Base-by-base conservation (phyloP, 2,329 filamentous ascomycete genomes). In the Aspergillus novoparasiticus region DNA sequence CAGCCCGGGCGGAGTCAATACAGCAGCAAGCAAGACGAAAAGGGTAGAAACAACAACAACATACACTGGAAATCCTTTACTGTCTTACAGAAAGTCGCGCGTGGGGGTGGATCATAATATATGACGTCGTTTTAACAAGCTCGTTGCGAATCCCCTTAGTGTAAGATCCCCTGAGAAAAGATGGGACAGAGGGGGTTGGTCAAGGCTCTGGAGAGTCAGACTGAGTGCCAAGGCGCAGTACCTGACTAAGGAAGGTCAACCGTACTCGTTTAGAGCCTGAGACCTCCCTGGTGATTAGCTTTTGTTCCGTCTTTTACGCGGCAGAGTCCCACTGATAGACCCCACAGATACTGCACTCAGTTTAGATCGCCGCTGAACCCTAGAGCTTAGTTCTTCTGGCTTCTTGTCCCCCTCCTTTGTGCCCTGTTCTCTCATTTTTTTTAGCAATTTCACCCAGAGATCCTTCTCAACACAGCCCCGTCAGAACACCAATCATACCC, bases 81-180 rank as follows among this genome's bases (percentile, higher is more conserved):
- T 30, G 26, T 19, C 14, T 46, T 21, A 46, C 43, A 46, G 10
- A 12, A 21, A 12, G n/a, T 11, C n/a, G 11, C 11, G 43, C 21
- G 19, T 46, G 48, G 58, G 62, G 58, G 53, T 64, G 26, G 32
- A 55, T 39, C 11, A 39, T 36, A 55, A 55, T 55, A 55, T 55
- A 39, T 55, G 51, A 55, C 51, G 51, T 55, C 51, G 51, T 55
- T 55, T 39, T 12, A 36, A 55, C 51, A 36, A 55, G 51, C 51
- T 34, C 32, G 28, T 34, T 53, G 50, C 3, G 50, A 28, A 23
- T 39, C 32, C n/a, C 51, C 51, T 39, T 41, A 39, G 51, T 19
- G 11, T 39, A 19, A 16, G 32, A 39, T 39, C 51, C 51, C 51
- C 51, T 55, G 51, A 55, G 51, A 51, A 9, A 32, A 16, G 1